These are phyloP conservation scores for Dendrobium chrysotoxum DNA, from an alignment of 106 monocot species.

Conservation along the genomic window DNA sequence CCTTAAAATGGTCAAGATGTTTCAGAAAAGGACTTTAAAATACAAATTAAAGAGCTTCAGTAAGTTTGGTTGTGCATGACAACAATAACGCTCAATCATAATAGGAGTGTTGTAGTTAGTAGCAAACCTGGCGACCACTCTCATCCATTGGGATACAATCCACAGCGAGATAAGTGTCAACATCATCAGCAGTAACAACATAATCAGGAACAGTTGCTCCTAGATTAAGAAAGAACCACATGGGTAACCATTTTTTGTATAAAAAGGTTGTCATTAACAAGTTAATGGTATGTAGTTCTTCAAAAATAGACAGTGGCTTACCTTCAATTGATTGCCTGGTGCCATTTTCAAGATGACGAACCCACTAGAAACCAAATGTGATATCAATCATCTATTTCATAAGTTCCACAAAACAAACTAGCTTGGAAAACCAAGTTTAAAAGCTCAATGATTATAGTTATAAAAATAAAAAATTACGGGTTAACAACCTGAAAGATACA, in stretches of 20 bases:
- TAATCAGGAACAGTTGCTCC: conserved; percentile 81
- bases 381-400: conserved; percentile 7
- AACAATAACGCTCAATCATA: background rate
- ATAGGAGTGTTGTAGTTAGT: background rate
- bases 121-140: conserved; percentile 65
- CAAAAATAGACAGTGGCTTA: conserved; percentile 9
- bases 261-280: background rate
- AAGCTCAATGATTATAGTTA: background rate
- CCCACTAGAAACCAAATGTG: conserved; percentile 55
- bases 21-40: background rate
- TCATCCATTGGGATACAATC: conserved; percentile 95
- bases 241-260: background rate
- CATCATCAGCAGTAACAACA: conserved; percentile 93
- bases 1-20: background rate
- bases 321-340: conserved; percentile 78
- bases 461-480: background rate
- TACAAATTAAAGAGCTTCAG: background rate
- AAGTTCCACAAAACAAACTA: background rate
- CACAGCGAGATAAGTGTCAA: conserved; percentile 69
- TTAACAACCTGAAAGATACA: conserved; percentile 77
- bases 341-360: conserved; percentile 77
- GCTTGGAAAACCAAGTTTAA: background rate
- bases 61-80: background rate
- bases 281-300: background rate
- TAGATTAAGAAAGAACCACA: conserved; percentile 16